Evolutionary conservation across 108 stramenopile species (phyloP), one percentile per base, ranked within the genome.

Genomic region (Asterionellopsis glacialis): DNA sequence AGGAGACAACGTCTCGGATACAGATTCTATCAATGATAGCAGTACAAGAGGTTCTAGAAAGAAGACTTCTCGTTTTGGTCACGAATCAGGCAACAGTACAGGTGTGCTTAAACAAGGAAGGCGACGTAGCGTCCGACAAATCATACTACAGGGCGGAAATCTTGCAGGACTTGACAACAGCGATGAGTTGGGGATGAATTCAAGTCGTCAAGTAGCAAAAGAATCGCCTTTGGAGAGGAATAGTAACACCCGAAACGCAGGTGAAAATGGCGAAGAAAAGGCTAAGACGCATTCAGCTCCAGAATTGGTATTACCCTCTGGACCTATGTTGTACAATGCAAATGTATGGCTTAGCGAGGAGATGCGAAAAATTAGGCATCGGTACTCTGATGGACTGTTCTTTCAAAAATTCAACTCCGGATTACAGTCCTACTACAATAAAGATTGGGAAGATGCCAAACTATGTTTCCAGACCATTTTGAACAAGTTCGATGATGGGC

Each of bases 381-480:
- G 55, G 18, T 92, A 80, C 69, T 74, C 85, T 27, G 77, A 80
- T 27, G 80, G 83, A 11, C 45, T 82, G 0, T 70, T 88, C 41
- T 84, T 88, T 59, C 74, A 82, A 18, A 83, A 79, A 45, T 92
- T 83, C 63, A 80, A 81, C 28, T 70, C 75, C 40, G 91, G 84
- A 11, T 68, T 92, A 18, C 72, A 81, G 40, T 57, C 82, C 13
- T 92, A 75, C 64, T 87, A 83, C 48, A 67, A 67, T 0, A 69
- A 67, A 43, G 83, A 92, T 56, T 92, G 91, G 91, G 68, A 68
- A 3, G 55, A 72, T 26, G 87, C 91, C 11, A 70, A 65, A 50
- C 53, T 59, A 41, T 79, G 68, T 45, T 92, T 92, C 65, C 68
- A 77, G 40, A 52, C 54, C 25, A 72, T 87, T 33, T 43, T 87